These are phyloP conservation scores for Physcomitrellopsis africana DNA, from an alignment of 225 moss, liverwort and hornwort species.

Conservation along the genomic window DNA sequence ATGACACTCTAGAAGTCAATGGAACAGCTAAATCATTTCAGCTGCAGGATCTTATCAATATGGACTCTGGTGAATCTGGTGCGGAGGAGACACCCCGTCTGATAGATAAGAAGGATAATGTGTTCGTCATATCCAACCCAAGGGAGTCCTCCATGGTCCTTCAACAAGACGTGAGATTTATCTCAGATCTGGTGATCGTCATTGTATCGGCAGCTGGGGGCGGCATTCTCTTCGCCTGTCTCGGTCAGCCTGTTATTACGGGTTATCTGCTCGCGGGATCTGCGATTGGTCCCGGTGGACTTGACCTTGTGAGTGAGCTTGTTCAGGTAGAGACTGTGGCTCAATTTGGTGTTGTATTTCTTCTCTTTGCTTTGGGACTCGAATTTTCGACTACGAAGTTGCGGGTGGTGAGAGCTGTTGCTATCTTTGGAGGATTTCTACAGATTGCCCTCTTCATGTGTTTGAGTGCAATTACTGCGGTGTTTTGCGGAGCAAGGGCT, in stretches of 20 bases:
- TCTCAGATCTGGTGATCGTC: constrained; percentile 94
- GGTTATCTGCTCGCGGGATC: constrained; percentile 98
- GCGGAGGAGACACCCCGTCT: constrained; percentile 90
- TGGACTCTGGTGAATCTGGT: constrained; percentile 80
- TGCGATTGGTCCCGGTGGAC: constrained; percentile 97
- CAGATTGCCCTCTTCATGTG: constrained; percentile 98
- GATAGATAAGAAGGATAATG: constrained; percentile 95
- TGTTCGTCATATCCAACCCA: constrained; percentile 95
- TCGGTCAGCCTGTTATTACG: constrained; percentile 98
- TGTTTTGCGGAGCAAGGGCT: constrained; percentile 81
- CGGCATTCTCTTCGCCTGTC: constrained; percentile 87
- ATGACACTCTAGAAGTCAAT: constrained; percentile 87
- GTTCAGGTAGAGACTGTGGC: constrained; percentile 99
- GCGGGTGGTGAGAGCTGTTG: constrained; percentile 86
- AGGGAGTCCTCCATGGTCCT: constrained; percentile 97
- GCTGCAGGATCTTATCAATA: constrained; percentile 85
- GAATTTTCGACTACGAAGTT: constrained; percentile 94
- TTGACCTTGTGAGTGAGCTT: constrained; percentile 91
- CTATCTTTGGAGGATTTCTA: constrained; percentile 82
- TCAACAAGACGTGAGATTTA: constrained; percentile 94
- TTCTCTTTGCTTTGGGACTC: constrained; percentile 91
- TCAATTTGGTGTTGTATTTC: constrained; percentile 97
- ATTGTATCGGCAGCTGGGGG: constrained; percentile 98
- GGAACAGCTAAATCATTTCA: constrained; percentile 84
- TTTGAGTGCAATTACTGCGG: constrained; percentile 82